Percentiles rank a stretch among this genome's conserved stretches.
phyloP scores from a whole-genome alignment of 257 asterid species.

The Solanum commersonii region DNA sequence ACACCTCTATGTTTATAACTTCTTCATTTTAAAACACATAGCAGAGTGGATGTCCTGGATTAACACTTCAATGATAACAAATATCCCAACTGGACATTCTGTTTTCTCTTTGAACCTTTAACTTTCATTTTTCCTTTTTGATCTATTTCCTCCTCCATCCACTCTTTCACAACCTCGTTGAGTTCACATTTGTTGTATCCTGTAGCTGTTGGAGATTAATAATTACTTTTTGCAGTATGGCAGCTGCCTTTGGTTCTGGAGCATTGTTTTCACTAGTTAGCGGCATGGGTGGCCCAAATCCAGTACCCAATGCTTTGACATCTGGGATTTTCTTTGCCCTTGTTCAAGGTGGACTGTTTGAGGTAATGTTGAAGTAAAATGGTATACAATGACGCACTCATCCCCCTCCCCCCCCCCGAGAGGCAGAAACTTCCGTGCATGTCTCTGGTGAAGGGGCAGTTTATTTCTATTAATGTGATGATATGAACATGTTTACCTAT shows the following conservation, averaged over 20 bases:
- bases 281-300: constrained; percentile 79
- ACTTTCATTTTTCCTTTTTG: neutral
- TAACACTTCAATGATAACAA: neutral
- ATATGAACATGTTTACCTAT: neutral
- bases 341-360: constrained; percentile 82
- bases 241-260: constrained; percentile 92
- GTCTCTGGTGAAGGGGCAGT: neutral
- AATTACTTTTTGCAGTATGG: constrained; percentile 57
- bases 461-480: neutral
- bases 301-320: constrained; percentile 49
- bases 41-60: neutral
- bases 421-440: neutral
- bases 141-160: neutral
- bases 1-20: neutral
- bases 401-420: neutral
- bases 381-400: neutral
- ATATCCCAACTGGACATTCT: neutral
- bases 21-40: neutral
- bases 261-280: constrained; percentile 79
- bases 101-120: neutral
- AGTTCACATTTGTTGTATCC: neutral
- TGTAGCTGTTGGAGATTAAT: neutral
- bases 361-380: constrained; percentile 31
- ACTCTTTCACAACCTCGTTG: neutral
- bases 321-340: constrained; percentile 86